Evolutionary conservation across 495 filamentous ascomycete species (phyloP).

Genomic region (Tetracladium marchalianum): DNA sequence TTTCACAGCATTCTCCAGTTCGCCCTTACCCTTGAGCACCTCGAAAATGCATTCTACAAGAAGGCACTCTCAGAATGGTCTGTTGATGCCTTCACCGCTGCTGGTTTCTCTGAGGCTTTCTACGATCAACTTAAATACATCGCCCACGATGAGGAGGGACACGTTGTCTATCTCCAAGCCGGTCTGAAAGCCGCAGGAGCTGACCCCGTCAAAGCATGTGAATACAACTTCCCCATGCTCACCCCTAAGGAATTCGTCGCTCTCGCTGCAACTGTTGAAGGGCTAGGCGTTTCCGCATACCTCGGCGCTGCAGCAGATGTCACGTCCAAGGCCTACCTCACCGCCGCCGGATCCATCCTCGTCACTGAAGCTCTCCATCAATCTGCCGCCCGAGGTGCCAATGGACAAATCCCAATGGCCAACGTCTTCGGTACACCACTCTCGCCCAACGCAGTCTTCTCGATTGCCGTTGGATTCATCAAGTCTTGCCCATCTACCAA

Average conservation of each 20-base stretch:
- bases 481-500: slow-evolving; percentile 41
- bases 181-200: slow-evolving; percentile 29
- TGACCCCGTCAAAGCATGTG: slow-evolving; percentile 38
- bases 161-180: slow-evolving; percentile 28
- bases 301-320: slow-evolving; percentile 50
- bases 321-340: slow-evolving; percentile 39
- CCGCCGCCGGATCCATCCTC: slow-evolving; percentile 49
- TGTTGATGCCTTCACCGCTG: slow-evolving; percentile 33
- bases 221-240: slow-evolving; percentile 42
- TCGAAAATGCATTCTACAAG: slow-evolving; percentile 41
- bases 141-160: slow-evolving; percentile 43
- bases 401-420: slow-evolving; percentile 37
- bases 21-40: slow-evolving; percentile 35
- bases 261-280: slow-evolving; percentile 43
- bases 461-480: slow-evolving; percentile 49
- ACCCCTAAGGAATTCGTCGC: slow-evolving; percentile 36
- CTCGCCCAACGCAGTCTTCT: slow-evolving; percentile 46
- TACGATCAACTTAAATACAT: slow-evolving; percentile 41
- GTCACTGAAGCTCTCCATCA: slow-evolving; percentile 51
- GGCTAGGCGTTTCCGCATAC: slow-evolving; percentile 47
- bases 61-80: slow-evolving; percentile 45
- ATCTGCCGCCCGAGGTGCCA: slow-evolving; percentile 38
- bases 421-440: slow-evolving; percentile 47
- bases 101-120: slow-evolving; percentile 40
- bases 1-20: background rate